Base-by-base conservation (phyloP, 2,329 filamentous ascomycete species). In the Fusarium solani-melongenae region DNA sequence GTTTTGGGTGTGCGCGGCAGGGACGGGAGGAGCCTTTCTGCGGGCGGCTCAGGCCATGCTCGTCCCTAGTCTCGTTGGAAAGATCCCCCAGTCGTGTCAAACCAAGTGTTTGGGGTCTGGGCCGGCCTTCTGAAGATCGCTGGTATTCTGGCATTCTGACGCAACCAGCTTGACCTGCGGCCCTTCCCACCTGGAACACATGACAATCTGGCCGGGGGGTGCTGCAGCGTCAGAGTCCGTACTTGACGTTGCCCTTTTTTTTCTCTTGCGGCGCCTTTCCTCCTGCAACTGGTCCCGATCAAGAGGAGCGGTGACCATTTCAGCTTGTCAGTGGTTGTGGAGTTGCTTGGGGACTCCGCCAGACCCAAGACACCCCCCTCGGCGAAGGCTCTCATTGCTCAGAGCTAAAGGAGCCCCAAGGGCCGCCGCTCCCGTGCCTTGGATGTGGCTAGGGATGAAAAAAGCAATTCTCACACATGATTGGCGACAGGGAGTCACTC, bases 11-110 rank as follows among this genome's bases (percentile, higher is more conserved):
- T 62, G 66, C 73, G 75, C 75, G 77, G 79, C 73, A 77, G 78
- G 73, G 77, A 79, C 80, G 80, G 80, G 80, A 81, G 72, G 79
- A 81, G 78, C 80, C 80, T 81, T 76, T 78, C 60, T 76, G 73
- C 72, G 76, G 78, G 67, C 72, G 72, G 75, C 65, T 69, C 64
- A 70, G 73, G 61, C 61, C 73, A 76, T 74, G 68, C 62, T 70
- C 56, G 69, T 73, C 60, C 68, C 71, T 69, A 39, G 73, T 69
- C 62, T 65, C 34, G 24, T 41, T 15, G 39, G 60, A 62, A n/a
- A 57, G 33, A 56, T 60, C 63, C 57, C 67, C 58, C 71, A 68
- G 58, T 61, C 49, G 56, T 62, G 39, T 39, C 64, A 58, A 56
- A 53, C 63, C 51, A 62, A 69, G 46, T 27, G 58, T 65, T 71